Evolutionary conservation across 139 green algal species (phyloP).

Genomic region (Auxenochlorella pyrenoidosa): DNA sequence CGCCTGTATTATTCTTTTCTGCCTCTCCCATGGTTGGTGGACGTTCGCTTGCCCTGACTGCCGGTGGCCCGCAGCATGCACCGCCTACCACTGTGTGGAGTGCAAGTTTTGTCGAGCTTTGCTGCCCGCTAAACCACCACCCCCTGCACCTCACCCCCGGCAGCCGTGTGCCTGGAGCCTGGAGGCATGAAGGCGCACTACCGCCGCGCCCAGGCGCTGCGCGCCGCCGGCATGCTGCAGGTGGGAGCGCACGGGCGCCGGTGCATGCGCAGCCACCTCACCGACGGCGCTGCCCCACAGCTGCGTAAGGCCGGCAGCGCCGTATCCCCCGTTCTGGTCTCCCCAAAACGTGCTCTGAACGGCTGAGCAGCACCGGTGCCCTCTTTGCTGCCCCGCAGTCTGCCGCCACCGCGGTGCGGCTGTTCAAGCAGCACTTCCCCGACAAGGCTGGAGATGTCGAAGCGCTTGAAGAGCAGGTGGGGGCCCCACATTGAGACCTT

Average conservation of each 20-base stretch:
- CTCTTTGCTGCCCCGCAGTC: constrained; percentile 33
- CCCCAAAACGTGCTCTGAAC: too few species aligned
- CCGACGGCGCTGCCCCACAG: too few species aligned
- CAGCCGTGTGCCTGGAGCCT: constrained; percentile 52
- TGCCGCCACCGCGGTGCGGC: constrained; percentile 36
- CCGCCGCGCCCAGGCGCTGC: constrained; percentile 61
- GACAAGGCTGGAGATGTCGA: constrained; percentile 32
- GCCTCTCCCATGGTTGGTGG: too few species aligned
- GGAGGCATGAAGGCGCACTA: constrained; percentile 46
- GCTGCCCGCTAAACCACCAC: too few species aligned
- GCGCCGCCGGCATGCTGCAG: constrained; percentile 29
- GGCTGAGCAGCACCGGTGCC: background rate
- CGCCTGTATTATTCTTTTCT: too few species aligned
- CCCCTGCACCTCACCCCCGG: too few species aligned
- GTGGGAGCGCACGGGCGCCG: background rate
- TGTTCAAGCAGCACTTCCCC: constrained; percentile 47
- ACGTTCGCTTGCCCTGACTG: too few species aligned
- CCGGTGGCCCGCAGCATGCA: too few species aligned
- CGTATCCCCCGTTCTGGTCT: too few species aligned
- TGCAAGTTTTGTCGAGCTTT: too few species aligned
- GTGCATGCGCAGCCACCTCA: constrained; percentile 3
- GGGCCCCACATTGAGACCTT: background rate
- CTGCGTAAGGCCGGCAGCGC: too few species aligned
- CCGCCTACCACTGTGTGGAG: too few species aligned
- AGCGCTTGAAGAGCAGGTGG: constrained; percentile 37